Conservation (phyloP, 495 filamentous ascomycete species). For the Aspergillus asperescens region DNA sequence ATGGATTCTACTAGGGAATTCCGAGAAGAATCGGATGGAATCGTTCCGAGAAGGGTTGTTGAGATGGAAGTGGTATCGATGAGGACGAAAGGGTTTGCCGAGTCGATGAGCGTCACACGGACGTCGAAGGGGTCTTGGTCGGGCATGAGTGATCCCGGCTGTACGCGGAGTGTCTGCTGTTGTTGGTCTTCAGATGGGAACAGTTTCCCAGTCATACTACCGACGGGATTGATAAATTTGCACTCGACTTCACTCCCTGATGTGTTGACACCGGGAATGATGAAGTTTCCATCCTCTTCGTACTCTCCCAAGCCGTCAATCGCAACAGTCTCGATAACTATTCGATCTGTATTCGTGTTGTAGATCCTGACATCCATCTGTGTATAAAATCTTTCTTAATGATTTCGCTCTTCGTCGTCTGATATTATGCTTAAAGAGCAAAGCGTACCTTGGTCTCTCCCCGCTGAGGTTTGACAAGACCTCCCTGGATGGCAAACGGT, state of each 20-base stretch:
- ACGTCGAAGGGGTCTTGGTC: conserved; percentile 16
- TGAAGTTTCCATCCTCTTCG: conserved; percentile 24
- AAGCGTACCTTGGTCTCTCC: background rate
- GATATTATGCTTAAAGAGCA: background rate
- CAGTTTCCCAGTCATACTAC: conserved; percentile 30
- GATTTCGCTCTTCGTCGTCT: background rate
- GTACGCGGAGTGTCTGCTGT: background rate
- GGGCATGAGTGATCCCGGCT: no score
- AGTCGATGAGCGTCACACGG: conserved; percentile 27
- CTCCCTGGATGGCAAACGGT: conserved; percentile 35
- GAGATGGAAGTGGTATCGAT: conserved; percentile 24
- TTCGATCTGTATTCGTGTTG: conserved; percentile 29
- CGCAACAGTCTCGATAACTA: conserved; percentile 26
- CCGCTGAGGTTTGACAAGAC: conserved; percentile 8
- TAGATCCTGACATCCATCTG: conserved; percentile 29
- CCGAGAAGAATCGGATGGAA: background rate
- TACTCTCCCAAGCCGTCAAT: conserved; percentile 17
- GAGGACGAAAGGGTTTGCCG: conserved; percentile 33
- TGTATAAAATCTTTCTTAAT: background rate
- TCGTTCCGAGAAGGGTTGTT: background rate
- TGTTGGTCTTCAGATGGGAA: conserved; percentile 20
- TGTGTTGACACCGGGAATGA: conserved; percentile 25
- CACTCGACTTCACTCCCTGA: conserved; percentile 25
- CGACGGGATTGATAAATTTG: conserved; percentile 25
- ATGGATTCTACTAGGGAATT: conserved; percentile 23